Base-by-base conservation (phyloP, 1,139 yeast genomes). In the Fermentozyma sake region DNA sequence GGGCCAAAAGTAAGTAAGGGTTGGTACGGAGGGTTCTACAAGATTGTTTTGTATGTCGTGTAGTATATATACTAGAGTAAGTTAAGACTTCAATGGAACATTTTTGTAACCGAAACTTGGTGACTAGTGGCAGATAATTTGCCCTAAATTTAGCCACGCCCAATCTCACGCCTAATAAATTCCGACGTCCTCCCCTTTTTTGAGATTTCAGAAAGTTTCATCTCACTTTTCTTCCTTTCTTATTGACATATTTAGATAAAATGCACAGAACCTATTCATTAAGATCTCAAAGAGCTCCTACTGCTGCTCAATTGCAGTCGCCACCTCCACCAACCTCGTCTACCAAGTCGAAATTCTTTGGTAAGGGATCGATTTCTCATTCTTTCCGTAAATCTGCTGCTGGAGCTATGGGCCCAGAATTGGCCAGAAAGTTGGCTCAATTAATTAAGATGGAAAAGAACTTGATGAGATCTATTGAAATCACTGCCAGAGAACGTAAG, bases 191-290 rank as follows among this genome's bases (percentile, higher is more conserved):
- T 9, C 18, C 9, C 18, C 18, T 16, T 16, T 9, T 16, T 9
- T 16, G 7, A 7, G 8, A 16, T 9, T 27, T 32, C 33, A n/a
- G n/a, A n/a, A n/a, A 7, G 8, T 9, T 16, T 22, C 17, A 18
- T 22, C 16, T 14, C 24, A n/a, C 14, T n/a, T 11, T 16, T 16
- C 19, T 22, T 16, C 14, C 12, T 12, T 16, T 14, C 19, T 9
- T n/a, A n/a, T 12, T 15, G 12, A 7, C 24, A 22, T 22, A 9
- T 17, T 9, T 10, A 13, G 16, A 13, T 24, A 19, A 18, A 28
- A 79, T 81, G 89, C 87, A 81, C 68, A 79, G 86, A 77, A 81
- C 93, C 15, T 81, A 81, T 58, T 81, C 91, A 19, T 68, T 81
- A 57, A 79, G 91, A 75, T 73, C 79, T 40, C 61, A 71, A 39